Evolutionary conservation across 257 asterid genomes (phyloP).

Genomic region (Ligustrum vulgare): DNA sequence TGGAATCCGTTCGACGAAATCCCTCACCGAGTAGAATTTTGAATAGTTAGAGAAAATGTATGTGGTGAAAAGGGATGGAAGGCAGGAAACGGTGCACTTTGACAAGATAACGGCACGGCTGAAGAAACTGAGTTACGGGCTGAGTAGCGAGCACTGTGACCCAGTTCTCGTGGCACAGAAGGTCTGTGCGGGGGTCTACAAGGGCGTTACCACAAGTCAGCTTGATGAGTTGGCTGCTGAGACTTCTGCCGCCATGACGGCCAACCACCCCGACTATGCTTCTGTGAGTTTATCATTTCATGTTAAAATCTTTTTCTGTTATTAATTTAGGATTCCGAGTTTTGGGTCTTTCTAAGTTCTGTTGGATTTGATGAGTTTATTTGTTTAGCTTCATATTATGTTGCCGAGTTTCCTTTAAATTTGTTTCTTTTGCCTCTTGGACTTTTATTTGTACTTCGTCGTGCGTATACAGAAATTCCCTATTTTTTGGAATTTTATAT

Average conservation of each 20-base stretch:
- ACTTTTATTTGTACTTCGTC: not conserved
- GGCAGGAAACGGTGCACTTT: slow-evolving; percentile 86
- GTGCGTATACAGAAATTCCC: not conserved
- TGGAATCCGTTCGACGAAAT: slow-evolving; percentile 43
- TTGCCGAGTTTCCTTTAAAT: not conserved
- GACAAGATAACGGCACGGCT: slow-evolving; percentile 94
- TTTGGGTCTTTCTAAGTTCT: not conserved
- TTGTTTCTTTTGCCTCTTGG: not conserved
- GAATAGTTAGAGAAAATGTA: slow-evolving; percentile 46
- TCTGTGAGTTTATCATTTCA: slow-evolving; percentile 49
- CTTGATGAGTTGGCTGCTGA: slow-evolving; percentile 99
- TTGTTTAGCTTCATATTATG: not conserved
- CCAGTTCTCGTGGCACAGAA: slow-evolving; percentile 86
- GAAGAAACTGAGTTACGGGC: slow-evolving; percentile 88
- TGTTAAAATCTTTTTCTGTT: not conserved
- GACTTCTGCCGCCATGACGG: slow-evolving; percentile 92
- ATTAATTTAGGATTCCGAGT: not conserved
- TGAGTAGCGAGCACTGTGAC: slow-evolving; percentile 88
- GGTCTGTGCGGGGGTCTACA: slow-evolving; percentile 92
- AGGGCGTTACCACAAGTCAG: slow-evolving; percentile 93
- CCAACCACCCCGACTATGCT: slow-evolving; percentile 94
- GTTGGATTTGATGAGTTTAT: not conserved
- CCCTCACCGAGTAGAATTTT: slow-evolving; percentile 22
- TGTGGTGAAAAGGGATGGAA: slow-evolving; percentile 94
- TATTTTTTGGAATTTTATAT: not conserved